These are phyloP conservation scores for Umbilicus rupestris DNA, from an alignment of 164 flowering plant species.

Conservation along the genomic window DNA sequence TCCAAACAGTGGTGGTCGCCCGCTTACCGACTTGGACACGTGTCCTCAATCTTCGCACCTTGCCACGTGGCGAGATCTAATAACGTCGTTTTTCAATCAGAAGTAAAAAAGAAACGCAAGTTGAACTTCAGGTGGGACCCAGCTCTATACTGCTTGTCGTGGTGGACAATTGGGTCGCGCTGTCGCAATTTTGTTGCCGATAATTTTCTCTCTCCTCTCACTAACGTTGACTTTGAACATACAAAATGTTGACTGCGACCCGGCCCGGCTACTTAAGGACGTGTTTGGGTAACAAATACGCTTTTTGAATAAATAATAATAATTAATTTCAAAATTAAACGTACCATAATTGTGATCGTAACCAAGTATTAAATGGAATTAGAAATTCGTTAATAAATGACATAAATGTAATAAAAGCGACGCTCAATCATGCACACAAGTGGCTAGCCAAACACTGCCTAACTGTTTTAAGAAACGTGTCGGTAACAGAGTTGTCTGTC, in stretches of 20 bases:
- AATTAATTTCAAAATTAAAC: not conserved
- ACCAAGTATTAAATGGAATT: not conserved
- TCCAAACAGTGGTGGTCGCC: not conserved
- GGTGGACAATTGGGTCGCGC: not conserved
- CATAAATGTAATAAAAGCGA: conserved; percentile 2
- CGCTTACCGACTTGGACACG: conserved; percentile 4
- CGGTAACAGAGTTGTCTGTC: conserved; percentile 1
- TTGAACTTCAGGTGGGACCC: not conserved
- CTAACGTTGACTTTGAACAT: not conserved
- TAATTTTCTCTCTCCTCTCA: not conserved
- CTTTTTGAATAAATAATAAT: not conserved
- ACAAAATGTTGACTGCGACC: not conserved
- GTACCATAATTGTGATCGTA: not conserved
- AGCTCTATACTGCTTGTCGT: not conserved
- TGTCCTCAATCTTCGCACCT: not conserved
- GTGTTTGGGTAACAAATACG: not conserved
- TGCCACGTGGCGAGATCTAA: not conserved
- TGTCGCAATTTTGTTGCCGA: not conserved
- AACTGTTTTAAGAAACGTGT: not conserved
- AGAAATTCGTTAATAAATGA: conserved; percentile 4
- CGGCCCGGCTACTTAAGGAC: not conserved
- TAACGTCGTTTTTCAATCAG: not conserved
- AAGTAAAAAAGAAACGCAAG: not conserved
- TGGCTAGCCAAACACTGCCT: not conserved
- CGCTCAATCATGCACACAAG: conserved; percentile 4